Percentiles rank a stretch among this genome's conserved stretches.
Evolutionary conservation across 805 yeast genomes (phyloP).

Genomic region (Cyberlindnera mississippiensis): DNA sequence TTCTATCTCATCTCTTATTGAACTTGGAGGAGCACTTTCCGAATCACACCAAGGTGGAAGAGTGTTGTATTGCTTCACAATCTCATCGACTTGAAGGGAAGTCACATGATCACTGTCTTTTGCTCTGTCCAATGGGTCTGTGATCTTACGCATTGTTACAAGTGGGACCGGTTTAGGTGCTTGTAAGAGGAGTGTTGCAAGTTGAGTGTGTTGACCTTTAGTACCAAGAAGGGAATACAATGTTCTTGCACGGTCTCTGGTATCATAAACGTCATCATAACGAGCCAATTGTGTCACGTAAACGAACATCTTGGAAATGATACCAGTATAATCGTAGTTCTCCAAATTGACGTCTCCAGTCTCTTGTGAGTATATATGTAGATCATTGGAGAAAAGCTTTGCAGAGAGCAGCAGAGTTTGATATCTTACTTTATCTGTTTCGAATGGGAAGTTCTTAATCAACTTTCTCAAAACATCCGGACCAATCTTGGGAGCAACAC

Average conservation of each 20-base stretch:
- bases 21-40: conserved; percentile 28
- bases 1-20: conserved; percentile 36
- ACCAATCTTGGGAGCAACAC: conserved; percentile 45
- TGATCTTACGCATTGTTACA: conserved; percentile 22
- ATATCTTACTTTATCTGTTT: conserved; percentile 55
- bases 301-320: conserved; percentile 50
- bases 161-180: conserved; percentile 70
- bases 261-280: conserved; percentile 71
- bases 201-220: conserved; percentile 40
- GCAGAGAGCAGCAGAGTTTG: conserved; percentile 73
- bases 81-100: conserved; percentile 23
- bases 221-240: conserved; percentile 55
- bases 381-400: conserved; percentile 57
- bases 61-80: conserved; percentile 23
- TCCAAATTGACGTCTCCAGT: conserved; percentile 24
- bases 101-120: conserved; percentile 17
- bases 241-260: conserved; percentile 82
- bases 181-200: conserved; percentile 68
- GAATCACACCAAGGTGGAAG: conserved; percentile 46
- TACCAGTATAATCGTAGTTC: conserved; percentile 33
- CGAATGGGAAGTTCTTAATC: conserved; percentile 48
- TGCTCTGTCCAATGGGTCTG: conserved; percentile 18
- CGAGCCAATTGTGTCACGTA: conserved; percentile 60
- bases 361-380: conserved; percentile 36
- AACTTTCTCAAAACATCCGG: conserved; percentile 72